phyloP scores from a whole-genome alignment of 2,329 filamentous ascomycete genomes.

The Monosporascus sp. region DNA sequence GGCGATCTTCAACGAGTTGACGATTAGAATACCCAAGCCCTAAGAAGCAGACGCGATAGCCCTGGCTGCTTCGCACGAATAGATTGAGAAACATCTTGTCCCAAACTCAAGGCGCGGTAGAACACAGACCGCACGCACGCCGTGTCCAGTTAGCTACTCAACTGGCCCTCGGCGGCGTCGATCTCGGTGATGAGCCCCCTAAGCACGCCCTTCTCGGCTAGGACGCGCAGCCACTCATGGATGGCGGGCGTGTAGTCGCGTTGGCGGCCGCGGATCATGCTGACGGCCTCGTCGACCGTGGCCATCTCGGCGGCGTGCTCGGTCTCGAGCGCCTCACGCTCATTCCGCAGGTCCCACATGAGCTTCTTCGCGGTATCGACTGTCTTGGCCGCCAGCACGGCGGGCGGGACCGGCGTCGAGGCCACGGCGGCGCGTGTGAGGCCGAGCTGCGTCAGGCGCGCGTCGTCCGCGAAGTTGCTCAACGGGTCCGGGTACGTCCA shows the following conservation, averaged over 20 bases:
- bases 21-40: too few relatives aligned
- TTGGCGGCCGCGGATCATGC: conserved; percentile 48
- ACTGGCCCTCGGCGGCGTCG: background rate
- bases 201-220: conserved; percentile 63
- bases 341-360: conserved; percentile 32
- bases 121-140: too few relatives aligned
- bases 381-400: conserved; percentile 3
- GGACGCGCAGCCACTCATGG: conserved; percentile 61
- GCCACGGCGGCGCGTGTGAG: conserved; percentile 9
- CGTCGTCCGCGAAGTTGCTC: conserved; percentile 7
- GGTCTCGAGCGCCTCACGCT: conserved; percentile 36
- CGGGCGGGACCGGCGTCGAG: background rate
- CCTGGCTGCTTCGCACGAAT: too few relatives aligned
- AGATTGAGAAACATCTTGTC: too few relatives aligned
- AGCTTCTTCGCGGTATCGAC: conserved; percentile 27
- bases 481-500: conserved; percentile 30
- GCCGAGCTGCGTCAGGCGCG: conserved; percentile 10
- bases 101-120: too few relatives aligned
- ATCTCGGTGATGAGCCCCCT: conserved; percentile 28
- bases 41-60: too few relatives aligned
- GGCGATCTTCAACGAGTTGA: too few relatives aligned
- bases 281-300: conserved; percentile 38
- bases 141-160: too few relatives aligned
- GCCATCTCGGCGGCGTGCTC: conserved; percentile 45
- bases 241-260: conserved; percentile 67